Conservation (phyloP, 768 basidiomycete genomes). For the Tephrocybe sp. region DNA sequence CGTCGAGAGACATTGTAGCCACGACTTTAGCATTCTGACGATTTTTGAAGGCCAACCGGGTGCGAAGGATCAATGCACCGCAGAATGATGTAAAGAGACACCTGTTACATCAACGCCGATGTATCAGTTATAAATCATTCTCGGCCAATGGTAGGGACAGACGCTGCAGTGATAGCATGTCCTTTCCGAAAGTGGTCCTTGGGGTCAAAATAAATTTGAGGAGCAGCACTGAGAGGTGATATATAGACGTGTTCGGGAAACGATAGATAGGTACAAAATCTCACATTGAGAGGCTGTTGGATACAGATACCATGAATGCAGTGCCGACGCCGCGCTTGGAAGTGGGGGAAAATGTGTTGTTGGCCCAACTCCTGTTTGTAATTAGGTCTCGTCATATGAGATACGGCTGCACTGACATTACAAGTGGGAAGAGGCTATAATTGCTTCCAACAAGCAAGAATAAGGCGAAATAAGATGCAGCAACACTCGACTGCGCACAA, state of each 20-base stretch:
- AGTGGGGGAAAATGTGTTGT: constrained; percentile 54
- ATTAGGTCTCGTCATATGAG: neutral
- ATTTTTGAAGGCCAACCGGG: constrained; percentile 39
- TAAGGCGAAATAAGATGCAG: constrained; percentile 52
- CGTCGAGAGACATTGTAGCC: constrained; percentile 16
- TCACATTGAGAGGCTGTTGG: constrained; percentile 57
- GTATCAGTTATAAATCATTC: neutral
- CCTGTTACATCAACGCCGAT: constrained; percentile 21
- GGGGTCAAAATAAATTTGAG: constrained; percentile 56
- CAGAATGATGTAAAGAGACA: constrained; percentile 42
- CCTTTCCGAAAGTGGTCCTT: constrained; percentile 50
- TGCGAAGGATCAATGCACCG: constrained; percentile 41
- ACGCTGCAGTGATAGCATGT: constrained; percentile 53
- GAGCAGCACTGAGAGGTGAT: constrained; percentile 41
- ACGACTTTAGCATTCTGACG: constrained; percentile 28
- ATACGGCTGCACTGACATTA: constrained; percentile 38
- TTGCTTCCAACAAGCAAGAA: constrained; percentile 56
- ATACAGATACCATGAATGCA: constrained; percentile 57
- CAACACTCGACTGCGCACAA: constrained; percentile 44
- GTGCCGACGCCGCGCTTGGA: constrained; percentile 57
- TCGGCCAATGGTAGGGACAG: constrained; percentile 8
- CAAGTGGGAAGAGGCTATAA: constrained; percentile 53
- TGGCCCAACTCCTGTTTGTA: constrained; percentile 50
- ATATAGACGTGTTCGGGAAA: neutral
- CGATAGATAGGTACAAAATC: constrained; percentile 10